Base-by-base conservation (phyloP, 805 yeast genomes). In the Wickerhamomyces bovis region DNA sequence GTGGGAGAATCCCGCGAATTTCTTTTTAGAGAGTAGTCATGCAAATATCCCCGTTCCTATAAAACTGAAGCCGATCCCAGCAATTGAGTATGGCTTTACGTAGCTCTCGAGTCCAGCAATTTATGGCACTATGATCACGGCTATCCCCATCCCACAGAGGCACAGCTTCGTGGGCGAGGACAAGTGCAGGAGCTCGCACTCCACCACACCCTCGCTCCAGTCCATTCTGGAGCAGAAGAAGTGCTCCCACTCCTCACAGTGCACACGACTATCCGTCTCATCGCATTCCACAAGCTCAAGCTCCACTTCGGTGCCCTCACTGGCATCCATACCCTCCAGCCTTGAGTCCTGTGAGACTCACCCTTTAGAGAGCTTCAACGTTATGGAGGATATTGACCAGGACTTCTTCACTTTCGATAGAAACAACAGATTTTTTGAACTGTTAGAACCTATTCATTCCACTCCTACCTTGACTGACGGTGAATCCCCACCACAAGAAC, bases 161-260 rank as follows among this genome's bases (percentile, higher is more conserved):
- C 46, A 18, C 25, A 26, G 25, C 41, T 41, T 39, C 23, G 23
- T 36, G n/a, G 21, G 31, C 2, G 36, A 16, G 11, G 4, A 33
- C n/a, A 28, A 28, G n/a, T 28, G 31, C n/a, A 28, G 13, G 31
- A n/a, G n/a, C 2, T 20, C 23, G 25, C 43, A 45, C 33, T 35
- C 50, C 44, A 54, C 56, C n/a, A 55, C 58, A 13, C 62, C 62
- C 3, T 58, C 61, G 4, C 43, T 58, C 7, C 60, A 54, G 22
- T 55, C 57, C 4, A 54, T 57, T 7, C 38, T 57, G 20, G 53
- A 53, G 31, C 62, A 59, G 45, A 39, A 44, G 13, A 55, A 52
- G 18, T 48, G 50, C 23, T 43, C 51, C 38, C 42, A 8, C 41
- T n/a, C 12, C 11, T n/a, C n/a, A n/a, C 31, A 33, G 6, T 33